A percentile compares a stretch with the other conserved stretches of the same genome.
These are phyloP conservation scores for Suillus subluteus DNA, from an alignment of 768 basidiomycete species.

Conservation along the genomic window DNA sequence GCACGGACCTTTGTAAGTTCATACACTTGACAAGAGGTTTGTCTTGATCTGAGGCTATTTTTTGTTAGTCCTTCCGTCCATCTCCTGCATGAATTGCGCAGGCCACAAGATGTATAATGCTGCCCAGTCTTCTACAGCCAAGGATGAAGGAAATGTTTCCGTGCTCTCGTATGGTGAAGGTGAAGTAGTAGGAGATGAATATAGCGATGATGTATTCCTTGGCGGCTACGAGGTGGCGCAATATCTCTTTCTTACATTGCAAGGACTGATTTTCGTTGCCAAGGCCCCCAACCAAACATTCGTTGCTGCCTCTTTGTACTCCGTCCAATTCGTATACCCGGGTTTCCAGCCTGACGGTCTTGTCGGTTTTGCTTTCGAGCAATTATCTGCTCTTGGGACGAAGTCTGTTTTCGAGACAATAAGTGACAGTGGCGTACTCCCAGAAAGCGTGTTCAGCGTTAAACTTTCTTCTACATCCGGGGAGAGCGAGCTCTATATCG, in stretches of 20 bases:
- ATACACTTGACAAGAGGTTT: background rate
- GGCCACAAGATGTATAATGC: conserved; percentile 37
- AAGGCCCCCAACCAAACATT: conserved; percentile 44
- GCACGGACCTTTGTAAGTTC: conserved; percentile 11
- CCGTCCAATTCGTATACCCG: conserved; percentile 28
- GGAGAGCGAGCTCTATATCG: conserved; percentile 58
- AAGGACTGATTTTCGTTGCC: conserved; percentile 4
- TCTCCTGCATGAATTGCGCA: conserved; percentile 33
- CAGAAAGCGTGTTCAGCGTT: conserved; percentile 49
- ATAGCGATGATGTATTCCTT: conserved; percentile 47
- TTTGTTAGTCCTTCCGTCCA: conserved; percentile 41
- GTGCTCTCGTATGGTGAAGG: conserved; percentile 43
- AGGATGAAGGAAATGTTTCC: conserved; percentile 30
- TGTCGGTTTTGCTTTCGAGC: conserved; percentile 46
- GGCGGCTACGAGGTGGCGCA: conserved; percentile 38
- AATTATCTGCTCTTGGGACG: conserved; percentile 38
- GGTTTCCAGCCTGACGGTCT: conserved; percentile 43
- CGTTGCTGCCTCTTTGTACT: conserved; percentile 48
- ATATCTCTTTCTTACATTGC: background rate
- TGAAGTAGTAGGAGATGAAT: conserved; percentile 41
- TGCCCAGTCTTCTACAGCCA: conserved; percentile 35
- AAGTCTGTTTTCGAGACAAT: conserved; percentile 51
- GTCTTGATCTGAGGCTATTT: conserved; percentile 28
- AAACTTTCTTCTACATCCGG: conserved; percentile 44
- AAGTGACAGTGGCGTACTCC: conserved; percentile 36